Evolutionary conservation across 768 basidiomycete genomes (phyloP), one percentile per base, ranked within the genome.

Genomic region (Trametes sanguinea): DNA sequence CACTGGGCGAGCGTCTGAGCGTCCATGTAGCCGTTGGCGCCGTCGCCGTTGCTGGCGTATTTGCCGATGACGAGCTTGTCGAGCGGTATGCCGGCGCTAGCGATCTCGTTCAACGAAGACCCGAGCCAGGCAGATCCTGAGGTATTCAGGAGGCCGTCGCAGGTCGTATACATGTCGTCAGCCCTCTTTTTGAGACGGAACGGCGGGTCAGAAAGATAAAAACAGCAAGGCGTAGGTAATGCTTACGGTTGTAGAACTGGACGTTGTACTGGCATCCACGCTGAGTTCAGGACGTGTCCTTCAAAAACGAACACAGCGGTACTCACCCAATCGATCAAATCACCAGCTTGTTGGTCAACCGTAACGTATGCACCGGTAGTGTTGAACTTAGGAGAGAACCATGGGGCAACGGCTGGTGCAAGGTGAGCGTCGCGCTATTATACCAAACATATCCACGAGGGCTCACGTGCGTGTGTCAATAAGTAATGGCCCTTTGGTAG

Each of bases 41-140:
- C 79, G 32, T 70, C 74, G 5, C 54, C 72, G 2, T 62, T 29
- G 51, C 67, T 68, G 13, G 75, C 71, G 5, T 87, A 87, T 71
- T 91, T 91, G 3, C 88, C 88, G 68, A 91, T 87, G 62, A 90
- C 83, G 54, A 90, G 77, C 73, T 91, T 90, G 69, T 79, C 71
- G 50, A 83, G 67, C 1, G 79, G 71, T 7, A 90, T 82, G 33
- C 63, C 63, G n/a, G 85, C 86, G 61, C 72, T 81, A 48, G 81
- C 80, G 59, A 82, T 80, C 62, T 82, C 74, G 70, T 81, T 76
- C 29, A 83, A 71, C 0, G 79, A 71, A 1, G 76, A 75, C 9
- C 71, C 53, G 1, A 81, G 80, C 71, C 72, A 82, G 14, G 64
- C 51, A 2, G 68, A 68, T 6, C 80, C 76, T 1, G 80, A 78